Conservation (phyloP, 164 flowering plant species). For the Buxus sempervirens region DNA sequence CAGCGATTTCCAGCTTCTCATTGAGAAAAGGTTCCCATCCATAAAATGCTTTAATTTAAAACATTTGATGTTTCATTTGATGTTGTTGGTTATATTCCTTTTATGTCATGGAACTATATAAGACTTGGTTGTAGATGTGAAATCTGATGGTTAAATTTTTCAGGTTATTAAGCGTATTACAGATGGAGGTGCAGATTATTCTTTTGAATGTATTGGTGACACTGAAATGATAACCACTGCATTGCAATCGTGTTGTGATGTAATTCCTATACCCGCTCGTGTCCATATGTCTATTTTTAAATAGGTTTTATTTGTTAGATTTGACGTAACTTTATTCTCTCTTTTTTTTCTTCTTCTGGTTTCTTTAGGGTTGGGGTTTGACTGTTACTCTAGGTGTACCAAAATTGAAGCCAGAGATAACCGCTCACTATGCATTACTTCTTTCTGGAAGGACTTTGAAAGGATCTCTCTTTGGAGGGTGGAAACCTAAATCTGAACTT, state of each 20-base stretch:
- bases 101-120: not conserved
- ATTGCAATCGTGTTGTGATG: slow-evolving; percentile 86
- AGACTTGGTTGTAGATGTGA: not conserved
- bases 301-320: not conserved
- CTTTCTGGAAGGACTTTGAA: slow-evolving; percentile 79
- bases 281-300: not conserved
- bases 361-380: slow-evolving; percentile 83
- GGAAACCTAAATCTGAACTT: slow-evolving; percentile 93
- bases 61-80: not conserved
- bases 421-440: slow-evolving; percentile 74
- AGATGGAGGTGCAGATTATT: slow-evolving; percentile 91
- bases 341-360: not conserved
- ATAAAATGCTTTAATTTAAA: not conserved
- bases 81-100: not conserved
- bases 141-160: not conserved
- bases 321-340: not conserved
- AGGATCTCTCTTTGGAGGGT: slow-evolving; percentile 87
- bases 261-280: slow-evolving; percentile 24
- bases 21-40: not conserved
- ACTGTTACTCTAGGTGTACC: slow-evolving; percentile 97
- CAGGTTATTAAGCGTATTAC: slow-evolving; percentile 82
- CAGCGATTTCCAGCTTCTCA: not conserved
- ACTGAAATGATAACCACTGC: slow-evolving; percentile 76
- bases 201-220: slow-evolving; percentile 93
- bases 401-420: slow-evolving; percentile 70